Conservation (phyloP, 73 alveolate species). For the Breviolum minutum region DNA sequence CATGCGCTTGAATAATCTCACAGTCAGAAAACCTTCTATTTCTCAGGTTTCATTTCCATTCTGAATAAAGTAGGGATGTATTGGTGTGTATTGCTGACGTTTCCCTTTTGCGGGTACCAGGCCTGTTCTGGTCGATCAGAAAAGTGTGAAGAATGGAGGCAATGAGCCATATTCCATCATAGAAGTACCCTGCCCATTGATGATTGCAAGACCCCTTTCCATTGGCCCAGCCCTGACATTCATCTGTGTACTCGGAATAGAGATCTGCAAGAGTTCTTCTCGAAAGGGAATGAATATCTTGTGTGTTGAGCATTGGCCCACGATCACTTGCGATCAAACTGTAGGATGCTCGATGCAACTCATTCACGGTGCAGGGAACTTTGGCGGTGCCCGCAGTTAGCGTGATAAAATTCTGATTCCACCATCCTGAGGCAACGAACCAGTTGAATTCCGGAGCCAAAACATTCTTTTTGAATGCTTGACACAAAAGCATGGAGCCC, state of each 20-base stretch:
- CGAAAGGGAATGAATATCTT: constrained; percentile 25
- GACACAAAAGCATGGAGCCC: constrained; percentile 87
- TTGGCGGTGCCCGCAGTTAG: constrained; percentile 7
- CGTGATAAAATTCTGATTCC: constrained; percentile 26
- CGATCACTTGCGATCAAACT: constrained; percentile 58
- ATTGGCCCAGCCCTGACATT: constrained; percentile 30
- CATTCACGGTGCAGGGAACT: constrained; percentile 32
- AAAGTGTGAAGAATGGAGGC: constrained; percentile 40
- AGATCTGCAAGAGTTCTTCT: constrained; percentile 42
- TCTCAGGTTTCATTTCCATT: no score
- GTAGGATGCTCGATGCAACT: constrained; percentile 72
- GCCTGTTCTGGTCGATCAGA: constrained; percentile 62
- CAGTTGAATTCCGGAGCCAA: constrained; percentile 64
- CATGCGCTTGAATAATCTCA: not conserved
- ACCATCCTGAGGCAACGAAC: constrained; percentile 75
- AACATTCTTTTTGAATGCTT: not conserved
- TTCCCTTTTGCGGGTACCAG: not conserved
- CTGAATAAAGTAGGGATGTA: no score
- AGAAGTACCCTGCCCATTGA: constrained; percentile 86
- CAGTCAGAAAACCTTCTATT: no score
- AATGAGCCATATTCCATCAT: constrained; percentile 86
- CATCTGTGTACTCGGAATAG: constrained; percentile 40
- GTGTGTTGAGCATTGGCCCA: constrained; percentile 75
- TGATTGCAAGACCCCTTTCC: constrained; percentile 79
- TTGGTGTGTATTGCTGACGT: no score